A percentile compares a stretch with the other conserved stretches of the same genome.
These are phyloP conservation scores for Botrytis deweyae DNA, from an alignment of 2,329 filamentous ascomycete genomes.

Conservation along the genomic window DNA sequence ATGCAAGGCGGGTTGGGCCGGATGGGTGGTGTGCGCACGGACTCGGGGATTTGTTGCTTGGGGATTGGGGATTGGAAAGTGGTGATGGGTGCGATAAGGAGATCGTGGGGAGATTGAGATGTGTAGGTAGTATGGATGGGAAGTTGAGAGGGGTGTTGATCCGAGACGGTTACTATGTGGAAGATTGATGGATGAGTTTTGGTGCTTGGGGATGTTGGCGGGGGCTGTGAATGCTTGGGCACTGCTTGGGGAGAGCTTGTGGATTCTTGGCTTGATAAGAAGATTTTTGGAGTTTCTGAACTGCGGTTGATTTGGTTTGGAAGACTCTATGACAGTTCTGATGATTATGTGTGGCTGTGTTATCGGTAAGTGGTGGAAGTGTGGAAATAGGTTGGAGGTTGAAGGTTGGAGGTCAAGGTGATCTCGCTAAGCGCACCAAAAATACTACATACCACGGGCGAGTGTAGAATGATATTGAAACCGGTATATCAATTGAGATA, in stretches of 20 bases:
- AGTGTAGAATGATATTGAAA: not conserved
- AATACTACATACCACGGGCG: not conserved
- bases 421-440: not conserved
- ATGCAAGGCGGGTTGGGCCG: not conserved
- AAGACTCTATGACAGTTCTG: not conserved
- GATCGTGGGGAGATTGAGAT: not conserved
- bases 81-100: not conserved
- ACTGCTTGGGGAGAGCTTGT: not conserved
- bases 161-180: not conserved
- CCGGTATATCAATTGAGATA: not conserved
- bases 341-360: not conserved
- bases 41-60: not conserved
- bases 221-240: not conserved
- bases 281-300: not conserved
- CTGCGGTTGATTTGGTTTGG: not conserved
- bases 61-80: not conserved
- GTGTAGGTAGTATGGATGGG: not conserved
- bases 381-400: not conserved
- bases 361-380: not conserved
- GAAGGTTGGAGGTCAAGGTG: not conserved
- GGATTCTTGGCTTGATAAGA: slow-evolving; percentile 1
- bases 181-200: not conserved
- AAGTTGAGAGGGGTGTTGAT: not conserved
- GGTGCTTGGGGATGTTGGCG: not conserved
- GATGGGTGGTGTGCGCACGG: not conserved